Conservation (phyloP, 768 basidiomycete species). For the Suillus subluteus region DNA sequence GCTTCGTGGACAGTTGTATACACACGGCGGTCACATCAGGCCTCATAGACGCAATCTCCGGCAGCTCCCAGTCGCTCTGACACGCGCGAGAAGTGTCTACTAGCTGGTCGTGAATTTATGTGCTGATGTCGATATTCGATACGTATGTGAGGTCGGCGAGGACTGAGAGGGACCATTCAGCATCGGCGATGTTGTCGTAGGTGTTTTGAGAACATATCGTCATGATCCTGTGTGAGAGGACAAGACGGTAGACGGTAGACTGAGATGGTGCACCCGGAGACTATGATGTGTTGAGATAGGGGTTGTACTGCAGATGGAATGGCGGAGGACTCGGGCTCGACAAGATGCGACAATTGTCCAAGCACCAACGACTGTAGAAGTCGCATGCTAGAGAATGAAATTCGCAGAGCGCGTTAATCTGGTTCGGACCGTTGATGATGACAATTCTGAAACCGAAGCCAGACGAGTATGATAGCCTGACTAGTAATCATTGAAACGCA, state of each 20-base stretch:
- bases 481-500: no score
- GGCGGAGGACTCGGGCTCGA: constrained; percentile 55
- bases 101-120: constrained; percentile 72
- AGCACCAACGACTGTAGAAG: no score
- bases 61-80: constrained; percentile 71
- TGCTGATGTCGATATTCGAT: constrained; percentile 77
- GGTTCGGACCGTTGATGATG: no score
- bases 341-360: constrained; percentile 63
- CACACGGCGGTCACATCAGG: no score
- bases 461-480: no score
- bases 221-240: constrained; percentile 82
- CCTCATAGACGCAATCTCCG: no score
- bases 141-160: constrained; percentile 91
- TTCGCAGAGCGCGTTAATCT: no score
- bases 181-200: constrained; percentile 88
- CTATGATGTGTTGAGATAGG: constrained; percentile 55
- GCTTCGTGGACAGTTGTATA: no score
- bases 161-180: constrained; percentile 97
- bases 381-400: no score
- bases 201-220: constrained; percentile 82
- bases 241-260: constrained; percentile 84
- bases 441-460: no score
- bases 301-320: constrained; percentile 61
- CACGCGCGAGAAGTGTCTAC: constrained; percentile 42
- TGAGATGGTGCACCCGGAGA: constrained; percentile 57